phyloP scores from a whole-genome alignment of 1,139 yeast species.

The Debaryomyces sp. region DNA sequence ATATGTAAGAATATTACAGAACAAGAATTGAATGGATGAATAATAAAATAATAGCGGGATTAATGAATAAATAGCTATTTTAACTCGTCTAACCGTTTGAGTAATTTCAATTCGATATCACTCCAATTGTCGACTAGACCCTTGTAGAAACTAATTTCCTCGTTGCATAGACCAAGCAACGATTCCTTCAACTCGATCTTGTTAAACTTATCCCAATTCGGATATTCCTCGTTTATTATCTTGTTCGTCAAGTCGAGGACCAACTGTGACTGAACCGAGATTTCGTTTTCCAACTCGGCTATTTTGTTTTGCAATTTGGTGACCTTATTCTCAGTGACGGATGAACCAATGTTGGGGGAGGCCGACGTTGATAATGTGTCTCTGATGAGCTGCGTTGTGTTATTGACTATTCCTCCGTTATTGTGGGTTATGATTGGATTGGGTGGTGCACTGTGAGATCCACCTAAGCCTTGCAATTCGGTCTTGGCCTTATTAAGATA shows the following conservation, averaged over 20 bases:
- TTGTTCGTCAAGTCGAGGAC: constrained; percentile 65
- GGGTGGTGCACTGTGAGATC: constrained; percentile 37
- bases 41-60: neutral
- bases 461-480: constrained; percentile 64
- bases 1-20: neutral
- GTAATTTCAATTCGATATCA: constrained; percentile 52
- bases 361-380: constrained; percentile 52
- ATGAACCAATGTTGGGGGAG: constrained; percentile 43
- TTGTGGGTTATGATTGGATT: constrained; percentile 31
- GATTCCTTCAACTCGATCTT: constrained; percentile 74
- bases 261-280: constrained; percentile 52
- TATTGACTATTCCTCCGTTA: constrained; percentile 42
- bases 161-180: constrained; percentile 70
- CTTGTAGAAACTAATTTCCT: constrained; percentile 74
- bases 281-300: constrained; percentile 50
- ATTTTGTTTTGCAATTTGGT: constrained; percentile 36
- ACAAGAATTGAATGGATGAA: constrained; percentile 2
- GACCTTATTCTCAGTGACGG: constrained; percentile 39
- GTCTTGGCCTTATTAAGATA: constrained; percentile 69
- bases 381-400: constrained; percentile 48
- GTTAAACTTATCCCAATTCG: constrained; percentile 80
- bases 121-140: constrained; percentile 76
- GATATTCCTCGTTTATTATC: constrained; percentile 78
- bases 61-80: constrained; percentile 8
- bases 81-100: constrained; percentile 40